These are phyloP conservation scores for Sporothrix inflata DNA, from an alignment of 2,329 filamentous ascomycete species.

Conservation along the genomic window DNA sequence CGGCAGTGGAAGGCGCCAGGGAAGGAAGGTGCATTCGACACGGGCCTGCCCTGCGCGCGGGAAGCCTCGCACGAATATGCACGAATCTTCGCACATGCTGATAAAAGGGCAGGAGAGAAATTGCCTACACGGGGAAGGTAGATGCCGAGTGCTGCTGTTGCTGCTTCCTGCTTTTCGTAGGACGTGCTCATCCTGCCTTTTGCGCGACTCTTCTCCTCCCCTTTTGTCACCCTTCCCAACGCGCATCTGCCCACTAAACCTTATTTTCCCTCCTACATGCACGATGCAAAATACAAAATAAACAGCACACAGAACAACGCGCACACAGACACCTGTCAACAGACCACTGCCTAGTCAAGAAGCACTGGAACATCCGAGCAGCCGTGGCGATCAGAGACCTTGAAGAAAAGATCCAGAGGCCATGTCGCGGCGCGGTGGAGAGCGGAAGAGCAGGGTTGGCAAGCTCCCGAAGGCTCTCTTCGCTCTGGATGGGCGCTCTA, in stretches of 20 bases:
- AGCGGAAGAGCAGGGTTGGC: slow-evolving; percentile 10
- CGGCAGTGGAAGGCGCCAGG: neutral
- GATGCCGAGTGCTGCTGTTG: slow-evolving; percentile 4
- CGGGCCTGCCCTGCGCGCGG: neutral
- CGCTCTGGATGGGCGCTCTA: neutral
- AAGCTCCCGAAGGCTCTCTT: neutral
- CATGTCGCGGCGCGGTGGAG: neutral
- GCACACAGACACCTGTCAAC: neutral
- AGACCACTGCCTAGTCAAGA: neutral
- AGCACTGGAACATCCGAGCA: neutral
- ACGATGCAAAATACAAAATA: neutral
- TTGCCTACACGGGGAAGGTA: neutral
- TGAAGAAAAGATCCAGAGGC: neutral
- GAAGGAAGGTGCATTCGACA: neutral
- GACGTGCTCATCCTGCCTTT: neutral
- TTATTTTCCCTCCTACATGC: slow-evolving; percentile 13
- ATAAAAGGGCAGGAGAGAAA: neutral
- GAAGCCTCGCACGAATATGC: slow-evolving; percentile 9
- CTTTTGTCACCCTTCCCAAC: neutral
- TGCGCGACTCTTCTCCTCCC: neutral
- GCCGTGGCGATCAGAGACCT: slow-evolving; percentile 5
- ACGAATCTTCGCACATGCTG: neutral
- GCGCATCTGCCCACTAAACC: neutral
- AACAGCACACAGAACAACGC: neutral
- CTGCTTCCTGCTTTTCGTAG: neutral